These are phyloP conservation scores for Tillandsia fasciculata DNA, from an alignment of 176 grass and related monocot genomes.

Conservation along the genomic window DNA sequence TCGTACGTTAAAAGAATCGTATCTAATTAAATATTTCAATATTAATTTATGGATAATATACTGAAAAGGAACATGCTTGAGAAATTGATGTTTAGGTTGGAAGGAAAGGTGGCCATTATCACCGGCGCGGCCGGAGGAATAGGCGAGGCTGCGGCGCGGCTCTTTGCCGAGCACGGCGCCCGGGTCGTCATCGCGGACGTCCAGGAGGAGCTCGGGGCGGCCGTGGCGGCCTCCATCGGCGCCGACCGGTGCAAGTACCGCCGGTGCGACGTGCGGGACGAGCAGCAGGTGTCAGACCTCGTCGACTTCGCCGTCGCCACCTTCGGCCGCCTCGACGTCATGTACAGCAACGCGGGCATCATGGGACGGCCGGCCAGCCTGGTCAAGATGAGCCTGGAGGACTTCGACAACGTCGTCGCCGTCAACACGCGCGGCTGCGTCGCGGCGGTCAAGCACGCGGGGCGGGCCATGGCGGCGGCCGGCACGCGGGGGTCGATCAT, in stretches of 20 bases:
- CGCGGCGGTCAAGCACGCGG: constrained; percentile 54
- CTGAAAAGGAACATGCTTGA: too few relatives aligned
- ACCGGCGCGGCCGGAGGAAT: constrained; percentile 51
- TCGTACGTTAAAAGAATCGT: too few relatives aligned
- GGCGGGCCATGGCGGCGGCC: constrained; percentile 37
- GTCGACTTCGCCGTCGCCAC: constrained; percentile 34
- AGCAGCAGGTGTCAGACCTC: constrained; percentile 30
- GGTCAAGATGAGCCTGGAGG: constrained; percentile 34
- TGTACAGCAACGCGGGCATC: constrained; percentile 54
- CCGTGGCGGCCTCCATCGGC: constrained; percentile 34
- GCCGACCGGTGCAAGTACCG: constrained; percentile 35
- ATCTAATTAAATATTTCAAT: too few relatives aligned
- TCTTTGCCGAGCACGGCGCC: too few relatives aligned
- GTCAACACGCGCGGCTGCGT: constrained; percentile 60
- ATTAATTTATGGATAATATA: too few relatives aligned
- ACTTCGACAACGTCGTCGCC: constrained; percentile 64
- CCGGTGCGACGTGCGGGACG: constrained; percentile 31
- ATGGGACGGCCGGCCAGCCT: constrained; percentile 30
- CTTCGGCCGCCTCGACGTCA: constrained; percentile 48
- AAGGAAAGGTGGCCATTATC: constrained; percentile 48
- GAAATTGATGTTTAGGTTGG: constrained; percentile 21
- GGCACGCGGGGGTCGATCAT: constrained; percentile 50
- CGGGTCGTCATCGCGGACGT: too few relatives aligned
- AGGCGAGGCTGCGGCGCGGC: constrained; percentile 11
- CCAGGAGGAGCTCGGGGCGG: too few relatives aligned